phyloP scores from a whole-genome alignment of 371 early-diverging fungal genomes.

The Nematocida ausubeli region DNA sequence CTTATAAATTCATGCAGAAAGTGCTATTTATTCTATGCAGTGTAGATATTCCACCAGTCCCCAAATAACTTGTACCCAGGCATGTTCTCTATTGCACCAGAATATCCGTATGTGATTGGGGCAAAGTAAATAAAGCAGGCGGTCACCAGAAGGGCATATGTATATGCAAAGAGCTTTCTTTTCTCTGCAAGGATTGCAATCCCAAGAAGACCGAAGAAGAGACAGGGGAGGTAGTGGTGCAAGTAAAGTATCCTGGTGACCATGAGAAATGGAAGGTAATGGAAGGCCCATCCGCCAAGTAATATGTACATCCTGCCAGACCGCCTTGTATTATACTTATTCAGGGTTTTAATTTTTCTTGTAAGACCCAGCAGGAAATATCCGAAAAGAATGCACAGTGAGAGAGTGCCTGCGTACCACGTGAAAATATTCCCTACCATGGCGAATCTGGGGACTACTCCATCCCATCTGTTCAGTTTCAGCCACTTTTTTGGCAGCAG shows the following conservation, averaged over 20 bases:
- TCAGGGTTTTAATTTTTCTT: conserved; percentile 27
- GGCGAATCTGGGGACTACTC: conserved; percentile 79
- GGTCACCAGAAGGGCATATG: neutral
- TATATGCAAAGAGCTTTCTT: neutral
- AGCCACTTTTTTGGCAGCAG: conserved; percentile 81
- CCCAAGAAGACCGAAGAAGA: conserved; percentile 77
- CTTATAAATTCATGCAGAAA: neutral
- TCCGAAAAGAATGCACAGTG: conserved; percentile 68
- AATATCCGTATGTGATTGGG: conserved; percentile 33
- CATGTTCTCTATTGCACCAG: neutral
- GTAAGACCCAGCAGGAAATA: conserved; percentile 33
- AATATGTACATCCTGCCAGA: conserved; percentile 64
- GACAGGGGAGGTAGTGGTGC: conserved; percentile 83
- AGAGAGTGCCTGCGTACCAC: conserved; percentile 80
- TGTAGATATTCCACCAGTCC: conserved; percentile 30
- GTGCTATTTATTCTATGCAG: conserved; percentile 7
- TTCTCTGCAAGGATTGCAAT: neutral
- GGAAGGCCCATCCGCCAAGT: conserved; percentile 78
- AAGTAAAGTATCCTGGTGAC: conserved; percentile 87
- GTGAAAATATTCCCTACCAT: conserved; percentile 87
- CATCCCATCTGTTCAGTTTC: conserved; percentile 92
- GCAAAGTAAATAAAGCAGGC: conserved; percentile 31
- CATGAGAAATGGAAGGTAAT: conserved; percentile 85
- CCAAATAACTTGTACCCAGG: conserved; percentile 6
- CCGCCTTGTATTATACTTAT: conserved; percentile 29